These are phyloP conservation scores for Sugiyamaella neomexicana DNA, from an alignment of 1,139 yeast genomes.

Conservation along the genomic window DNA sequence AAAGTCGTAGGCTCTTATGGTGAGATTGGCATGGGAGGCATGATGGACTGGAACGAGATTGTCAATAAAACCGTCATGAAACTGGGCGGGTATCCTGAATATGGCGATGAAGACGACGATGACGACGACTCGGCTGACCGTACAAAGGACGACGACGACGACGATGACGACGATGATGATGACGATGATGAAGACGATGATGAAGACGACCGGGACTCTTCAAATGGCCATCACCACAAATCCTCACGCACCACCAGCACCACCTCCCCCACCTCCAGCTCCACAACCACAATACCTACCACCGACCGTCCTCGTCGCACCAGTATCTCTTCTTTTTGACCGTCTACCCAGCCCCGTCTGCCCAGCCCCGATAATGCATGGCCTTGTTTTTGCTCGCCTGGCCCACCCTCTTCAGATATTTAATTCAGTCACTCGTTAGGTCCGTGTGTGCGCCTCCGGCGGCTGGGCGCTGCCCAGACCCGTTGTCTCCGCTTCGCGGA, in stretches of 20 bases:
- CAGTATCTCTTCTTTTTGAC: constrained; percentile 4
- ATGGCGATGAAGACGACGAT: constrained; percentile 73
- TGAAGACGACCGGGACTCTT: constrained; percentile 14
- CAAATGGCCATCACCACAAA: background rate
- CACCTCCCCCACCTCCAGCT: background rate
- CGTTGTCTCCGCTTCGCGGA: background rate
- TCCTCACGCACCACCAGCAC: background rate
- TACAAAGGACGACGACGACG: constrained; percentile 46
- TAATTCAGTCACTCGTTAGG: constrained; percentile 5
- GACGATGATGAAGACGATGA: constrained; percentile 37
- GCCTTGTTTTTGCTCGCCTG: background rate
- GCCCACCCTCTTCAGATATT: constrained; percentile 12
- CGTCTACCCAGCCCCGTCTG: too few relatives aligned
- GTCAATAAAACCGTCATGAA: constrained; percentile 81
- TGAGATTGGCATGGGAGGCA: constrained; percentile 95
- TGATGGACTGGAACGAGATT: constrained; percentile 95
- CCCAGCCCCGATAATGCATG: constrained; percentile 9
- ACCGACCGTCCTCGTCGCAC: constrained; percentile 4
- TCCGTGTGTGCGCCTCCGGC: background rate
- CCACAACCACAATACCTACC: background rate
- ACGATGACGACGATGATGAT: constrained; percentile 43
- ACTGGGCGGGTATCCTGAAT: constrained; percentile 89
- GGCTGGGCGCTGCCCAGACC: background rate
- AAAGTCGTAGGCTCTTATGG: constrained; percentile 92
- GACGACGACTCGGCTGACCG: constrained; percentile 53